These are phyloP conservation scores for Cinchona pubescens DNA, from an alignment of 257 asterid species.

Conservation along the genomic window DNA sequence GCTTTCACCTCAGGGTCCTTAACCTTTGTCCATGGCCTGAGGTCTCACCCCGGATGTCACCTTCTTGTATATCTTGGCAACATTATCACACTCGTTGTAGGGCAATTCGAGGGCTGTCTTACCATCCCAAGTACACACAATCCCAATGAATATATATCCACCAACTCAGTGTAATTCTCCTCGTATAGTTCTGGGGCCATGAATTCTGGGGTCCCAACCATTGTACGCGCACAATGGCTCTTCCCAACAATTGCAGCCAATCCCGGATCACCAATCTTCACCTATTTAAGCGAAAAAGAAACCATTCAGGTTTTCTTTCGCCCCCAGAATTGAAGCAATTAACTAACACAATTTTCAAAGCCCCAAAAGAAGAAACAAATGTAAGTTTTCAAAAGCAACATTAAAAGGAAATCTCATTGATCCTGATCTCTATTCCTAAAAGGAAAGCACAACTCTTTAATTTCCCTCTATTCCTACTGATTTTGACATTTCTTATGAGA, in stretches of 20 bases:
- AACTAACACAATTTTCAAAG: background rate
- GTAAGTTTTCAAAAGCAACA: too few relatives aligned
- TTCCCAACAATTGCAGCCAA: conserved; percentile 62
- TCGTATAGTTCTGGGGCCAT: conserved; percentile 86
- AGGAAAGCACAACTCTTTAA: background rate
- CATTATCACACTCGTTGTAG: conserved; percentile 60
- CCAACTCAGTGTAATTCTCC: conserved; percentile 58
- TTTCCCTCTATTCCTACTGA: background rate
- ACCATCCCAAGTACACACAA: conserved; percentile 89
- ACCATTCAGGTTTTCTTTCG: background rate
- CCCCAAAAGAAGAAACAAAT: background rate
- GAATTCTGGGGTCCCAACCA: conserved; percentile 84
- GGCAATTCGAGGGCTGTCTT: conserved; percentile 65
- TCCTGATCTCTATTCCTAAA: background rate
- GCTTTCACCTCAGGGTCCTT: conserved; percentile 55
- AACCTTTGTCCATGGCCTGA: conserved; percentile 61
- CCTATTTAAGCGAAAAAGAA: conserved; percentile 35
- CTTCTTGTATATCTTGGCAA: conserved; percentile 68
- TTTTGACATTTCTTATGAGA: background rate
- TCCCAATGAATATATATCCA: conserved; percentile 74
- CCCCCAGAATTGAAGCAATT: background rate
- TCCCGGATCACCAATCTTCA: conserved; percentile 82
- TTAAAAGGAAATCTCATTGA: background rate
- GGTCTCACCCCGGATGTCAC: conserved; percentile 71
- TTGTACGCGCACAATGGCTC: conserved; percentile 58